Base-by-base conservation (phyloP, 1,284 basidiomycete genomes). In the Leccinum solheimii region DNA sequence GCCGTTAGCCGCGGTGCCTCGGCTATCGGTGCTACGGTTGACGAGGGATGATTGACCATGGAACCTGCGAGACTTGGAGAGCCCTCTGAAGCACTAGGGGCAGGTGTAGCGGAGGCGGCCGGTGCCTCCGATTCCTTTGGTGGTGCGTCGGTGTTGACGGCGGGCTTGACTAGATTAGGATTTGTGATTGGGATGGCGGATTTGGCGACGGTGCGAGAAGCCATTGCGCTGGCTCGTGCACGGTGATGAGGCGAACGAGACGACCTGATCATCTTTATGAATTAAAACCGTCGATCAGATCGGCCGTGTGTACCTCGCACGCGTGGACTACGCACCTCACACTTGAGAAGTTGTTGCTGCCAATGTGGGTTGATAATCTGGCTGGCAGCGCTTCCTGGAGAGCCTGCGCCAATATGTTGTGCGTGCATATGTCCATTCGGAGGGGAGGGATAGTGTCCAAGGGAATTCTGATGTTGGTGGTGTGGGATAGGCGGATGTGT, bases 181-280 rank as follows among this genome's bases (percentile, higher is more conserved):
- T 93, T 91, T 59, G 90, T 91, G 74, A 94, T 94, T 43, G 90
- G 85, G 66, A 93, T 91, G 40, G 90, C 89, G 38, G 89, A 84
- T 78, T 92, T 93, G 45, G 88, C 79, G 60, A 90, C 83, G 10
- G 88, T 88, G 56, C 91, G 84, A 34, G 89, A 87, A 49, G 91
- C 89, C 82, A 92, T 86, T 57, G 90, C 90, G 67, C 85, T 91
- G 36, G 88, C 86, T 53, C 90, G 83, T 26, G 91, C 91, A 63
- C 91, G 85, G 70, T 92, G 90, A 71, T 92, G 90, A 0, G 90
- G 89, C 5, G 88, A 89, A 65, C 87, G 84, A 40, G 88, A 88
- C 19, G 86, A 84, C 66, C 91, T 87, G 64, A 87, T 83, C 81
- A 90, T 86, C 89, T 92, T 64, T 58, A 58, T 55, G 54, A 64